Base-by-base conservation (phyloP, 176 grass and related monocot genomes). In the Dendrocalamus sinicus region DNA sequence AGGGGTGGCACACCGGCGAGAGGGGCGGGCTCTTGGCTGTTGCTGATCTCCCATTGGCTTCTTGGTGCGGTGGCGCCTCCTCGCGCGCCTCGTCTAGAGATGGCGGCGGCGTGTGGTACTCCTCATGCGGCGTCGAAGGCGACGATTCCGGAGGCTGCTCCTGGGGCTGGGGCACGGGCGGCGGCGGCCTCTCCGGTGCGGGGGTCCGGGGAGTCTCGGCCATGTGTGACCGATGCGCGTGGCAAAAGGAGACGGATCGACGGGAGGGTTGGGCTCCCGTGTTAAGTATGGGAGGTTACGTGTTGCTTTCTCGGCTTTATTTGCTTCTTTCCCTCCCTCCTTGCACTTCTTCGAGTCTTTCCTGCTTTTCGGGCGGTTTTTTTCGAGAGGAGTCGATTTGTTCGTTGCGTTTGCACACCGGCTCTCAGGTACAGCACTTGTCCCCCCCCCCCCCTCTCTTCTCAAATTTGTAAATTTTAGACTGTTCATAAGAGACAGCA, bases 71-170 rank as follows among this genome's bases (percentile, higher is more conserved):
- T 14, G 60, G 81, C 72, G 78, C 58, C 0, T 86, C 83, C 4
- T 59, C 86, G 35, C 75, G 85, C 78, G 78, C 84, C 13, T 86
- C 79, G 57, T 59, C 86, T 46, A 90, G 81, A 12, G 90, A 88
- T 22, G 70, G 87, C 46, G 87, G 19, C 15, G 87, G 91, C 69
- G 84, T 89, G 75, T 83, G 87, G 79, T 69, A 86, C 19, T 84
- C 87, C 20, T 84, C 87, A 12, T 75, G 46, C 63, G 62, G 89
- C 7, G 89, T 75, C 24, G 89, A 77, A 6, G 79, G 73, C 44
- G 72, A 41, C 53, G 76, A 68, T n/a, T 73, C 61, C 67, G 12
- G 51, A 24, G 77, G 72, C 55, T 86, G 58, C 12, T 78, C 47
- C 44, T 81, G 51, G 23, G 78, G 40, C 62, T 22, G 76, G 44